These are phyloP conservation scores for Solanum sparsipilum DNA, from an alignment of 257 asterid species.

Conservation along the genomic window DNA sequence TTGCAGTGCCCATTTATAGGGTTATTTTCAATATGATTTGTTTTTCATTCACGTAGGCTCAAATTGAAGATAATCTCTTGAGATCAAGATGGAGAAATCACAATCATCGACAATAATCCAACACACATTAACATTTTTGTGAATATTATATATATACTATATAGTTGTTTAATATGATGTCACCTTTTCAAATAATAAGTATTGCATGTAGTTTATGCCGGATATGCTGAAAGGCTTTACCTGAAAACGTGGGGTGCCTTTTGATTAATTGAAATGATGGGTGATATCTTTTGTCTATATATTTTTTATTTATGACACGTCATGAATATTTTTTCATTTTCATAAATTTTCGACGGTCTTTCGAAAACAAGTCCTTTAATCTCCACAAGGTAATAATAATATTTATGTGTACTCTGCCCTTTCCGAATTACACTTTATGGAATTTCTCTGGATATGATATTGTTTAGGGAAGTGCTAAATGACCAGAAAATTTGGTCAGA, in stretches of 20 bases:
- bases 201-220: not conserved
- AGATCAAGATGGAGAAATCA: not conserved
- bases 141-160: not conserved
- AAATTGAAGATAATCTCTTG: not conserved
- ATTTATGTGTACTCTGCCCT: too few species aligned
- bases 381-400: too few species aligned
- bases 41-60: not conserved
- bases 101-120: not conserved
- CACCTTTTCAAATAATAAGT: not conserved
- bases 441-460: too few species aligned
- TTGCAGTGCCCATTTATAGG: not conserved
- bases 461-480: too few species aligned
- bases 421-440: too few species aligned
- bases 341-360: too few species aligned
- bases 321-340: too few species aligned
- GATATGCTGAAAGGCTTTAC: not conserved
- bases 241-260: not conserved
- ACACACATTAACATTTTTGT: not conserved
- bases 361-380: rapidly evolving
- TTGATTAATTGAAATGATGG: constrained; percentile 1
- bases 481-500: too few species aligned
- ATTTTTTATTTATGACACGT: not conserved
- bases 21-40: not conserved
- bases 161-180: not conserved
- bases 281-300: not conserved